A percentile compares a stretch with the other conserved stretches of the same genome.
Evolutionary conservation across 106 monocot species (phyloP).

Genomic region (Acorus calamus): DNA sequence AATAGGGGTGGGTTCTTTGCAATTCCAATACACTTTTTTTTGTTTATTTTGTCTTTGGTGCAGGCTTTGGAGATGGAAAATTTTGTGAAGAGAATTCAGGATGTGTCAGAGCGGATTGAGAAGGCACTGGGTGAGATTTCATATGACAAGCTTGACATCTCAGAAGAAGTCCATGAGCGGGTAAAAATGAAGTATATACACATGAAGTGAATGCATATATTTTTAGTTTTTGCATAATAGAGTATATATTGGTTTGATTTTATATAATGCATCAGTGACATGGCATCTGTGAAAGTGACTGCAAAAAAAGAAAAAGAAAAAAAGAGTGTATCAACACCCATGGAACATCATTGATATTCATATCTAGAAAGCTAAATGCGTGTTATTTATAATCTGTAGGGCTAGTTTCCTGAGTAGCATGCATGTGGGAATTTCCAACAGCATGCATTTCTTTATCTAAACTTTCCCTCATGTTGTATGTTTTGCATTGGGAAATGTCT

Average conservation of each 20-base stretch:
- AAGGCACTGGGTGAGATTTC: slow-evolving; percentile 45
- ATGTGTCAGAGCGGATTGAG: slow-evolving; percentile 48
- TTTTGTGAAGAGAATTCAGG: slow-evolving; percentile 27
- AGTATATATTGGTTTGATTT: not conserved
- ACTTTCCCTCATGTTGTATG: too few species aligned
- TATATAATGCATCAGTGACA: too few species aligned
- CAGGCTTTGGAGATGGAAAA: slow-evolving; percentile 46
- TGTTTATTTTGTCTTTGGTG: slow-evolving; percentile 1
- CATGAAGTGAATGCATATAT: not conserved
- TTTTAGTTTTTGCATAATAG: not conserved
- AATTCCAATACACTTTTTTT: not conserved
- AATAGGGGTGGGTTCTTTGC: not conserved
- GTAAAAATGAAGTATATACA: slow-evolving; percentile 18
- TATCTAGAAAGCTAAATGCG: too few species aligned
- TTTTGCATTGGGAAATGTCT: too few species aligned
- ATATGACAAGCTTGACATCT: slow-evolving; percentile 50
- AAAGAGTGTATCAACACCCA: too few species aligned
- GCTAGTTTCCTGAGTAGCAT: too few species aligned
- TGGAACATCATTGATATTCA: too few species aligned
- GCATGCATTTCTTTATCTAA: too few species aligned
- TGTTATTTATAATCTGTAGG: too few species aligned
- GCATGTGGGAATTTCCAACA: too few species aligned
- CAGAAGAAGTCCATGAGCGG: slow-evolving; percentile 84
- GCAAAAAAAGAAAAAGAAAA: too few species aligned
- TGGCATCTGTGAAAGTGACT: too few species aligned